Evolutionary conservation across 257 asterid species (phyloP).

Genomic region (Lantana camara): DNA sequence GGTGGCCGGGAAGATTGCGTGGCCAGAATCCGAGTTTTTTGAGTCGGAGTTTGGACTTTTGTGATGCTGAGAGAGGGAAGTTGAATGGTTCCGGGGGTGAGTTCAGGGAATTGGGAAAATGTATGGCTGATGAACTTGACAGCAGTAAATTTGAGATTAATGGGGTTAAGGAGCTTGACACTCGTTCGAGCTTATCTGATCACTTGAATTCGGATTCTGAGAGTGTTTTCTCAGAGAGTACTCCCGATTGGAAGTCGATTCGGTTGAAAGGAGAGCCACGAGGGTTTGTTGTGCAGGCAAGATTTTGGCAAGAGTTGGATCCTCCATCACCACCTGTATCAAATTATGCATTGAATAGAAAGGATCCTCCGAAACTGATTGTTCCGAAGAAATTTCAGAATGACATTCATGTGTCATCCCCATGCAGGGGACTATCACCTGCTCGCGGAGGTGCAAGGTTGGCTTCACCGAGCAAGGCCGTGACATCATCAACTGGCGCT

Average conservation of each 20-base stretch:
- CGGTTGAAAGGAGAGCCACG: constrained; percentile 44
- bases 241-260: constrained; percentile 27
- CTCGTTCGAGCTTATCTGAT: constrained; percentile 26
- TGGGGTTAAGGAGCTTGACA: constrained; percentile 22
- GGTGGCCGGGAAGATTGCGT: constrained; percentile 88
- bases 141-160: constrained; percentile 29
- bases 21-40: constrained; percentile 49
- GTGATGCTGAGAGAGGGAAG: constrained; percentile 42
- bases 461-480: constrained; percentile 63
- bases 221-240: constrained; percentile 46
- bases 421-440: constrained; percentile 69
- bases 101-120: constrained; percentile 38
- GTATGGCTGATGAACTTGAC: constrained; percentile 37
- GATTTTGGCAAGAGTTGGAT: constrained; percentile 55
- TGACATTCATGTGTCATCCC: constrained; percentile 51
- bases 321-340: constrained; percentile 50
- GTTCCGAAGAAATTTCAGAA: constrained; percentile 43
- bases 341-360: constrained; percentile 36
- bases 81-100: constrained; percentile 52
- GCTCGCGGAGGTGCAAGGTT: constrained; percentile 62
- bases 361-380: constrained; percentile 41
- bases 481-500: constrained; percentile 38
- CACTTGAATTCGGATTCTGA: constrained; percentile 44
- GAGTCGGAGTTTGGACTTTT: constrained; percentile 75
- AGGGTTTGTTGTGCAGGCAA: constrained; percentile 62